Evolutionary conservation across 2,329 filamentous ascomycete species (phyloP).

Genomic region (Aureobasidium sp.): DNA sequence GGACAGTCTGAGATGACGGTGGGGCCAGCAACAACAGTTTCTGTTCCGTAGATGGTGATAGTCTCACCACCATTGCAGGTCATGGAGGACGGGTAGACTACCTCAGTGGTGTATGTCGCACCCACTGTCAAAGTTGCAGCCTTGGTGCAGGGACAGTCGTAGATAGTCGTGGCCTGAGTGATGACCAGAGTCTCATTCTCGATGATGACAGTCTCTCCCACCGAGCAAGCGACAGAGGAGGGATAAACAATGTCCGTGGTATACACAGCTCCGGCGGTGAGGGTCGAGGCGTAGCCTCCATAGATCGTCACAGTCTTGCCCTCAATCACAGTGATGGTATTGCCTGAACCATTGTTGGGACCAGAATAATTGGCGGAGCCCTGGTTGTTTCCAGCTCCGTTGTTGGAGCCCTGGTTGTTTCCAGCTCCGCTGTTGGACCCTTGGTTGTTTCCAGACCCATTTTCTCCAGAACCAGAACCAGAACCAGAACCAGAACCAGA

Average conservation of each 20-base stretch:
- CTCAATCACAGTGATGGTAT: background rate
- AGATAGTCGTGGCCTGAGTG: background rate
- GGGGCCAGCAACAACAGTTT: background rate
- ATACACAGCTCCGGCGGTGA: background rate
- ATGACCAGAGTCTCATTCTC: background rate
- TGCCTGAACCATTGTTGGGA: background rate
- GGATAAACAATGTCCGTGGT: background rate
- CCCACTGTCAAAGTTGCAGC: background rate
- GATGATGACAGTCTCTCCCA: background rate
- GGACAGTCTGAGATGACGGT: slow-evolving; percentile 4
- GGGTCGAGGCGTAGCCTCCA: background rate
- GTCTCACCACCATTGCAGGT: background rate
- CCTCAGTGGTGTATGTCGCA: background rate
- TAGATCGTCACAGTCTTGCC: background rate
- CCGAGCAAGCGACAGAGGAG: background rate
- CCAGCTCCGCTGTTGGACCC: background rate
- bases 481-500: background rate
- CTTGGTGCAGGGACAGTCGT: background rate
- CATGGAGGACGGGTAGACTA: background rate
- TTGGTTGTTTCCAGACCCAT: too few species aligned
- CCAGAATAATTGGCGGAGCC: background rate
- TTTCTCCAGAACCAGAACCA: too few species aligned
- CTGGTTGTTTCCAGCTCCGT: background rate
- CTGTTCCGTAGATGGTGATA: background rate
- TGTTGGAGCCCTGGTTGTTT: background rate